These are phyloP conservation scores for Colletotrichum shisoi DNA, from an alignment of 2,329 filamentous ascomycete genomes.

Conservation along the genomic window DNA sequence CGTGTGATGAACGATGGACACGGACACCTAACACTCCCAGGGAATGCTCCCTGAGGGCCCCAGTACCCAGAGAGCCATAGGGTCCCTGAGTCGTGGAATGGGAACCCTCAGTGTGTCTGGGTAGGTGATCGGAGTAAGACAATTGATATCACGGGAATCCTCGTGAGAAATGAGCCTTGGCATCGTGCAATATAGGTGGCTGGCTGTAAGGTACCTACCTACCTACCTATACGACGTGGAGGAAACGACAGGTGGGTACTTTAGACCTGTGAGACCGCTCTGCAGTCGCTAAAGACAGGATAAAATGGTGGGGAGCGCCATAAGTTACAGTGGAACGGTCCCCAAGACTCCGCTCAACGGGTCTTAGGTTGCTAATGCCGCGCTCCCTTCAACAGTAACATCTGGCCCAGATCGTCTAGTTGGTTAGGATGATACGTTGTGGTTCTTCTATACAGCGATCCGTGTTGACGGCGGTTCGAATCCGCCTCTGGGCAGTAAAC, in stretches of 20 bases:
- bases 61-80: neutral
- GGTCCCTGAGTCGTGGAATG: neutral
- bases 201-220: too few relatives aligned
- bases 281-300: neutral
- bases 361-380: neutral
- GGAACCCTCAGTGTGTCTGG: conserved; percentile 1
- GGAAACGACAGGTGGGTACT: too few relatives aligned
- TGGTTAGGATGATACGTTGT: conserved; percentile 41
- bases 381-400: accelerated
- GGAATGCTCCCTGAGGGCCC: neutral
- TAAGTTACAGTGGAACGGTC: neutral
- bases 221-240: too few relatives aligned
- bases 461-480: conserved; percentile 41
- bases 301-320: neutral
- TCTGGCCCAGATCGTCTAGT: conserved; percentile 39
- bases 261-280: neutral
- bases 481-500: conserved; percentile 37
- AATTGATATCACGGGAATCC: neutral
- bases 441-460: conserved; percentile 35
- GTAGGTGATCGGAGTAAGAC: neutral
- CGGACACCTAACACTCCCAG: neutral
- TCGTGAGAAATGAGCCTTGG: neutral
- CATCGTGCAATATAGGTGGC: too few relatives aligned
- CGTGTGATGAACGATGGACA: neutral
- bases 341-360: accelerated